Evolutionary conservation across 1,284 basidiomycete species (phyloP), one percentile per base, ranked within the genome.

Genomic region (Blastosporella zonata): DNA sequence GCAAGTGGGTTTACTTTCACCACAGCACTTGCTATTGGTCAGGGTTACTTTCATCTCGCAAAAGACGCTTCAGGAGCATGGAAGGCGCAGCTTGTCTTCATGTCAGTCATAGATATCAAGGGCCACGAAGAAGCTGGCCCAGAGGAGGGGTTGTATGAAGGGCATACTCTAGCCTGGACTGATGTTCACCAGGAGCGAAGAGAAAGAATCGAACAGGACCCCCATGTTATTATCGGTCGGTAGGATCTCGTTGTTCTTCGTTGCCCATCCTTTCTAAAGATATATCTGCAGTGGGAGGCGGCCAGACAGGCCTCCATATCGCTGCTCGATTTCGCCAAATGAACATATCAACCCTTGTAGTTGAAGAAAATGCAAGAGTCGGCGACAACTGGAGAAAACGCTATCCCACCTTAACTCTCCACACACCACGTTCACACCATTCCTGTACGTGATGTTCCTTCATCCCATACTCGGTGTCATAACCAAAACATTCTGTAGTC

Each of bases 351-450:
- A 59, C 73, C 0, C 60, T 83, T 10, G 62, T 81, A 3, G 63
- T 83, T 25, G 81, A 84, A 54, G 63, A 61, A 25, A 65, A 71
- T 37, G 55, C 64, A 22, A 63, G 73, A 2, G 63, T 82, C 3
- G 81, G 81, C 7, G 78, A 81, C 58, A 71, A 70, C 52, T 82
- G 79, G 81, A 62, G 78, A 25, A 66, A 69, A 21, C 68, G 79
- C 9, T 81, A 82, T 59, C 70, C 74, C 31, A 70, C 72, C 2
- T 58, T 81, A 17, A 72, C 68, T 0, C 61, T 80, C n/a, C 77
- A 80, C 55, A 77, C 72, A 1, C 58, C 67, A 10, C 61, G 63
- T 33, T 60, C 59, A 17, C 67, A 74, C 22, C 66, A 70, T 52
- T 43, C 58, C 10, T 50, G 71, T 73, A 43, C 43, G 69, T 62